Conservation (phyloP, 2,329 filamentous ascomycete genomes). For the Aureobasidium uvarum region DNA sequence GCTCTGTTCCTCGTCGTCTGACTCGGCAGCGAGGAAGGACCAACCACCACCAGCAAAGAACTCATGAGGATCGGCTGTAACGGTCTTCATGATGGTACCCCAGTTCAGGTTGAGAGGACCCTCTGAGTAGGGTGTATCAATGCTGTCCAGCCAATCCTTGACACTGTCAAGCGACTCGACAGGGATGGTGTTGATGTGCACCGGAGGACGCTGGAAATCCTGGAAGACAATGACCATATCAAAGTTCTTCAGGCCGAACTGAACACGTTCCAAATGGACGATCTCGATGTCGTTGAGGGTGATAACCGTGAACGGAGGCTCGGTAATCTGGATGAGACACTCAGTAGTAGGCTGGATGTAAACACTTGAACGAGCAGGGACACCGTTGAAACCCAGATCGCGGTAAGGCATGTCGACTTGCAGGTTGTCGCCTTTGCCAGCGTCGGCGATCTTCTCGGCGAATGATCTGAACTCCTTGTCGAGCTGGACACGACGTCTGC, state of each 20-base stretch:
- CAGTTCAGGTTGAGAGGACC: constrained; percentile 97
- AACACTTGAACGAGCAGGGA: constrained; percentile 92
- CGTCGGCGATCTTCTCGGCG: constrained; percentile 95
- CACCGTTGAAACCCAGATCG: constrained; percentile 94
- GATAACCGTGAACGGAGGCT: constrained; percentile 94
- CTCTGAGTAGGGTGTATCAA: constrained; percentile 91
- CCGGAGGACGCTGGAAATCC: constrained; percentile 85
- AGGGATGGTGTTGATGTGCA: constrained; percentile 97
- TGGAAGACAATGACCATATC: constrained; percentile 99
- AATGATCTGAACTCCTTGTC: constrained; percentile 96
- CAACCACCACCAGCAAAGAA: constrained; percentile 97
- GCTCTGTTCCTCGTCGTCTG: constrained; percentile 74
- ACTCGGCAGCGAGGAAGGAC: constrained; percentile 86
- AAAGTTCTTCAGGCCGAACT: constrained; percentile 97
- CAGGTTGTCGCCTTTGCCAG: constrained; percentile 83
- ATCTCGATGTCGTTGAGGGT: constrained; percentile 95
- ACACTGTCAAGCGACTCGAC: constrained; percentile 92
- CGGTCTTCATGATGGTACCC: constrained; percentile 99
- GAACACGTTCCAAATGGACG: constrained; percentile 91
- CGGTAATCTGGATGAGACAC: constrained; percentile 92
- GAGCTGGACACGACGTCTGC: constrained; percentile 82
- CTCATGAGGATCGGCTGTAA: constrained; percentile 85
- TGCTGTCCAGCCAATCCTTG: constrained; percentile 95
- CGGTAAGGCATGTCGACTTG: constrained; percentile 96
- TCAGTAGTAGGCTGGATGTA: constrained; percentile 95